These are phyloP conservation scores for Amaranthus cruentus DNA, from an alignment of 148 eudicot genomes.

Conservation along the genomic window DNA sequence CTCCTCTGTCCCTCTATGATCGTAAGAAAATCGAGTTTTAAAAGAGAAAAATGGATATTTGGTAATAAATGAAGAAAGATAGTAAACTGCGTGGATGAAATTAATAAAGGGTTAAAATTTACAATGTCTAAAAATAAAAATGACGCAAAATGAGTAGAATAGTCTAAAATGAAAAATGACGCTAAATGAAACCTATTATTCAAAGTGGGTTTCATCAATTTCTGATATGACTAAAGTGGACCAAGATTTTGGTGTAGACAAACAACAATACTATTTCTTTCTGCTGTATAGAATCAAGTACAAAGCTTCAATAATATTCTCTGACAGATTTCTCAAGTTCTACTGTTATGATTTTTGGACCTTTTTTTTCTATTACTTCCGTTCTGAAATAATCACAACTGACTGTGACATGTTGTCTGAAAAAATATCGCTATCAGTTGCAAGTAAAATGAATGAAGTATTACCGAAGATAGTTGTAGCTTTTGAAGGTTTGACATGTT, in stretches of 20 bases:
- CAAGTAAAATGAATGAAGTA: too few relatives aligned
- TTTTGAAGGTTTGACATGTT: background rate
- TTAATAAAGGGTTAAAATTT: too few relatives aligned
- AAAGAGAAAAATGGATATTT: too few relatives aligned
- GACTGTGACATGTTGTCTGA: too few relatives aligned
- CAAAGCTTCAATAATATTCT: background rate
- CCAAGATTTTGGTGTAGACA: constrained; percentile 14
- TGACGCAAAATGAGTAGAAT: background rate
- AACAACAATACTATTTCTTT: background rate
- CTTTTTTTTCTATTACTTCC: background rate
- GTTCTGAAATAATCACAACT: too few relatives aligned
- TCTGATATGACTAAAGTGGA: constrained; percentile 19
- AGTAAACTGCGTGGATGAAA: too few relatives aligned
- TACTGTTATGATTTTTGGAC: background rate
- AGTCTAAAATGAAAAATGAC: background rate
- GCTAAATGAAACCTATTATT: background rate
- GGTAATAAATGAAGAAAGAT: too few relatives aligned
- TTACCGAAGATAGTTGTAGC: background rate
- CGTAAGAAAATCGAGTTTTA: too few relatives aligned
- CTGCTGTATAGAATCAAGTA: constrained; percentile 6
- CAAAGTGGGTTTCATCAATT: constrained; percentile 7
- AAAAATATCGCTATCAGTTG: too few relatives aligned
- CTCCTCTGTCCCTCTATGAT: too few relatives aligned
- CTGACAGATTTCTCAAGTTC: background rate
- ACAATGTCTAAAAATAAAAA: too few relatives aligned